Evolutionary conservation across 768 basidiomycete genomes (phyloP).

Genomic region (Lyophyllum atratum): DNA sequence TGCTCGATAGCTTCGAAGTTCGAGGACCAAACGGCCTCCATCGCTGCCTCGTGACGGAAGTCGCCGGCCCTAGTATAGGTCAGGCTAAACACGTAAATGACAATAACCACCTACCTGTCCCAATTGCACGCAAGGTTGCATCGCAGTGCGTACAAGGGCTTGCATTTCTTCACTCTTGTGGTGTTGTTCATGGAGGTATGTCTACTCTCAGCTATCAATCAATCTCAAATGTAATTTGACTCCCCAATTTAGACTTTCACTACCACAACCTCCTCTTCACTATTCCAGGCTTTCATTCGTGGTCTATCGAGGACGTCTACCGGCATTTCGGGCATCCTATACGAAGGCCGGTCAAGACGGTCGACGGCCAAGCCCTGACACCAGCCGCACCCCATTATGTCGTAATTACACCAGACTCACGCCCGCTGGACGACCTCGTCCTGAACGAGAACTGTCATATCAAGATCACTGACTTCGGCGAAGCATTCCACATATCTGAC

Average conservation of each 20-base stretch:
- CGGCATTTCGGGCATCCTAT: neutral
- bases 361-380: constrained; percentile 1
- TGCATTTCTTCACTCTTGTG: constrained; percentile 58
- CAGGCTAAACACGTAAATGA: constrained; percentile 50
- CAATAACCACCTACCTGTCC: constrained; percentile 42
- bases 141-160: constrained; percentile 55
- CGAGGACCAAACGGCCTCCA: constrained; percentile 78
- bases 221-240: neutral
- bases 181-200: constrained; percentile 69
- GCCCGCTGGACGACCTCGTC: constrained; percentile 1
- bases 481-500: constrained; percentile 6
- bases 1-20: constrained; percentile 79
- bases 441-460: constrained; percentile 2
- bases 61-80: constrained; percentile 76
- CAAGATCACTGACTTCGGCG: constrained; percentile 12
- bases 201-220: constrained; percentile 35
- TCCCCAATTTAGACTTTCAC: neutral
- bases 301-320: constrained; percentile 7
- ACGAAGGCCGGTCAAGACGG: neutral
- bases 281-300: constrained; percentile 5
- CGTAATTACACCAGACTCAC: constrained; percentile 1
- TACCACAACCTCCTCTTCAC: neutral
- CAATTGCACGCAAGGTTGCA: constrained; percentile 53
- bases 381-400: constrained; percentile 1
- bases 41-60: constrained; percentile 84